Percentiles rank a stretch among this genome's conserved stretches.
Conservation (phyloP, 352 stramenopile species). For the Phytophthora podocarpi region DNA sequence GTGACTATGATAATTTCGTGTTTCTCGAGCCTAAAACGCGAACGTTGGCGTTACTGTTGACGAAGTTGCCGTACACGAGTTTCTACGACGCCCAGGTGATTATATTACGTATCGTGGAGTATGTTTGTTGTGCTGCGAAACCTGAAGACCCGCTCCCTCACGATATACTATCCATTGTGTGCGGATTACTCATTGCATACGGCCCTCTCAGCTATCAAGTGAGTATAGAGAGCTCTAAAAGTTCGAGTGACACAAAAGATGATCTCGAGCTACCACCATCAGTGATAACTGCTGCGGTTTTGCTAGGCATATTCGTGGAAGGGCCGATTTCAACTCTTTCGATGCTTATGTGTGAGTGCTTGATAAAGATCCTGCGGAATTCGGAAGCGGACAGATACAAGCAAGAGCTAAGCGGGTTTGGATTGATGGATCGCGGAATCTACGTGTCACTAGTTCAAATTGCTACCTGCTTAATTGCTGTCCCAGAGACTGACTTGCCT, state of each 20-base stretch:
- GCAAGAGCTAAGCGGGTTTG: constrained; percentile 58
- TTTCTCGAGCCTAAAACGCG: constrained; percentile 74
- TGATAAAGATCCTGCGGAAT: constrained; percentile 67
- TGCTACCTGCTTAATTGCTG: constrained; percentile 39
- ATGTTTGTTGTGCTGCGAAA: constrained; percentile 65
- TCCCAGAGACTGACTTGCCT: constrained; percentile 5
- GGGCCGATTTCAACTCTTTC: constrained; percentile 29
- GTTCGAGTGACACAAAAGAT: neutral
- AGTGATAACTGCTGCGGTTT: neutral
- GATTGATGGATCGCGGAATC: constrained; percentile 67
- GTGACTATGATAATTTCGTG: constrained; percentile 73
- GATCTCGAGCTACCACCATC: neutral
- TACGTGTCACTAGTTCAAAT: constrained; percentile 61
- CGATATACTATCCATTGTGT: constrained; percentile 70
- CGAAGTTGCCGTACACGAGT: constrained; percentile 56
- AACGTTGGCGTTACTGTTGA: constrained; percentile 68
- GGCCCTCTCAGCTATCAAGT: constrained; percentile 1
- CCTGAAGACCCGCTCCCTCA: constrained; percentile 47
- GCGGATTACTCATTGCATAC: constrained; percentile 67
- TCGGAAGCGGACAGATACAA: constrained; percentile 39
- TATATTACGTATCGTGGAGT: constrained; percentile 79
- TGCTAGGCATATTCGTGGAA: constrained; percentile 6
- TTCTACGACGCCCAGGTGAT: constrained; percentile 71
- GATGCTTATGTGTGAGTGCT: constrained; percentile 56
- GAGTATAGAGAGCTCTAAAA: neutral